Evolutionary conservation across 768 basidiomycete genomes (phyloP), one percentile per base, ranked within the genome.

Genomic region (Ephemerocybe angulata): DNA sequence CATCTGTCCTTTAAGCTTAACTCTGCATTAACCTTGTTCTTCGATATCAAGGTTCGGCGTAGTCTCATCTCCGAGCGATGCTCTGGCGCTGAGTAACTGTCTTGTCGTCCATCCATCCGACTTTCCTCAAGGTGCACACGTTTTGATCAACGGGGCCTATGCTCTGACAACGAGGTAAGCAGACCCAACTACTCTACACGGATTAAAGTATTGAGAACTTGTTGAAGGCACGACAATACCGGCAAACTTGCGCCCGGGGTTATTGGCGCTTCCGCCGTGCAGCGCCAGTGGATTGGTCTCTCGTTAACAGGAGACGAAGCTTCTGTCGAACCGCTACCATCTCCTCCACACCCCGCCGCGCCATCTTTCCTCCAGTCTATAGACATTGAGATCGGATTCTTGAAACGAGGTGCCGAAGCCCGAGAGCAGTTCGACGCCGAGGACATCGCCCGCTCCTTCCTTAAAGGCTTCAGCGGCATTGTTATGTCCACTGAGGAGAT

Each of bases 201-300:
- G 8, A 19, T 11, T 33, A 43, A 10, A 41, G 13, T 28, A 25
- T 12, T 29, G 15, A 50, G 44, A 19, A 43, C 19, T 52, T 29
- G 33, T 46, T 15, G 50, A 48, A 95, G 92, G 43, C 86, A 91
- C 59, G 92, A 95, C 62, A 83, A 86, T 56, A 88, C 90, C 1
- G 82, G 82, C 4, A 85, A 81, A 57, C 66, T 99, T 3, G 71
- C 71, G 4, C 83, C 84, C 0, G 88, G 90, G 3, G 70, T 74
- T 1, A 78, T 98, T 27, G 93, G 88, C n/a, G 84, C 86, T 5
- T 87, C 89, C 27, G 78, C 83, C 22, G 71, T 84, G 55, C 90
- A 93, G 56, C 83, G 97, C 10, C 85, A 90, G 72, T 99, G 93
- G 93, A 88, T 94, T 40, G 87, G 86, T 4, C 77, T 98, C 6